These are phyloP conservation scores for Fusarium pseudocircinatum DNA, from an alignment of 2,329 filamentous ascomycete genomes.

Conservation along the genomic window DNA sequence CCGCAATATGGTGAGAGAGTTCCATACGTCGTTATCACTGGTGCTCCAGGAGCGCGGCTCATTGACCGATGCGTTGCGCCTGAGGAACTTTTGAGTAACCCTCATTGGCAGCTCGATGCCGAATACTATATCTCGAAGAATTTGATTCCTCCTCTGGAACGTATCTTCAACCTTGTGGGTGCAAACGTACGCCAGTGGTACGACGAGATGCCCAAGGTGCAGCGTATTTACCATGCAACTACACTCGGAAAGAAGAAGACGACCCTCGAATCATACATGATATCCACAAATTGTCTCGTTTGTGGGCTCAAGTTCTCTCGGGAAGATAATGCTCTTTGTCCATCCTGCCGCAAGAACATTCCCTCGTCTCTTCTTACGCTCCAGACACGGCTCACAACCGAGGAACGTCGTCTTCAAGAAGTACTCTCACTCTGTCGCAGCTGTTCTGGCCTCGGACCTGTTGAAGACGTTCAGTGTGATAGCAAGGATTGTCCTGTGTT, in stretches of 20 bases:
- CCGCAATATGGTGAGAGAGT: constrained; percentile 96
- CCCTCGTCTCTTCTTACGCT: constrained; percentile 72
- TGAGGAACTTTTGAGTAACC: constrained; percentile 79
- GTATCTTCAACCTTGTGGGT: constrained; percentile 96
- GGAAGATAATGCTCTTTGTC: constrained; percentile 62
- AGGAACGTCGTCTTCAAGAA: constrained; percentile 71
- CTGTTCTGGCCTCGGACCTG: constrained; percentile 77
- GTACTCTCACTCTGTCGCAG: constrained; percentile 79
- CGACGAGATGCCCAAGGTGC: constrained; percentile 94
- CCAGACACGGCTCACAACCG: constrained; percentile 66
- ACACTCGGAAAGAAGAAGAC: constrained; percentile 59
- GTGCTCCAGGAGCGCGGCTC: constrained; percentile 84
- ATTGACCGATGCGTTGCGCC: constrained; percentile 92
- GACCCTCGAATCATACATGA: constrained; percentile 96
- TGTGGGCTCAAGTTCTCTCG: constrained; percentile 59
- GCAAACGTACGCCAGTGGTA: constrained; percentile 93
- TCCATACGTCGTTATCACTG: constrained; percentile 91
- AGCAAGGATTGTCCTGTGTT: constrained; percentile 94
- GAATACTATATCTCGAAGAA: constrained; percentile 99
- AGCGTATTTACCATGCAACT: constrained; percentile 65
- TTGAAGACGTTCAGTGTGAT: constrained; percentile 86
- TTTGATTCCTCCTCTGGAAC: constrained; percentile 90
- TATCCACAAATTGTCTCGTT: constrained; percentile 78
- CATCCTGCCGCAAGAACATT: constrained; percentile 62
- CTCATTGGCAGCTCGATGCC: constrained; percentile 83